Evolutionary conservation across 371 early-diverging fungal species (phyloP).

Genomic region (Blakeslea trispora): DNA sequence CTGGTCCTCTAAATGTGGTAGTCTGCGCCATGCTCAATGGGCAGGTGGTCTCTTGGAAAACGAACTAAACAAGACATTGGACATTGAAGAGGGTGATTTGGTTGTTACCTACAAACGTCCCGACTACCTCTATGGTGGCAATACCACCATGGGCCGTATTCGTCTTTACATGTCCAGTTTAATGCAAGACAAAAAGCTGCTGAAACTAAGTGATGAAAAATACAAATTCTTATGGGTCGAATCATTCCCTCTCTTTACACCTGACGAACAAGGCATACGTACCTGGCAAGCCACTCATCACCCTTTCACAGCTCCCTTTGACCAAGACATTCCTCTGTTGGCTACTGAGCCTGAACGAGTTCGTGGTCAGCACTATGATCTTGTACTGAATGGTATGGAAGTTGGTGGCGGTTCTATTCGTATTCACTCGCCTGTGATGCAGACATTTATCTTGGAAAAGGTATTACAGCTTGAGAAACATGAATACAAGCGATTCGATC

Average conservation of each 20-base stretch:
- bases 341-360: conserved; percentile 65
- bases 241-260: conserved; percentile 87
- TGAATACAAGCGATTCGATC: conserved; percentile 72
- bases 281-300: conserved; percentile 81
- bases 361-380: conserved; percentile 87
- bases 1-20: conserved; percentile 55
- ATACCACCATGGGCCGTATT: conserved; percentile 76
- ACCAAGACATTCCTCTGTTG: conserved; percentile 67
- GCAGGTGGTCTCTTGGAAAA: conserved; percentile 11
- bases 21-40: conserved; percentile 36
- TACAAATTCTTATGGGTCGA: conserved; percentile 87
- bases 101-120: conserved; percentile 63
- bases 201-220: conserved; percentile 44
- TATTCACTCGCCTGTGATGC: conserved; percentile 80
- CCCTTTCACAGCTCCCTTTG: conserved; percentile 88
- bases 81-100: conserved; percentile 60
- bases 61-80: conserved; percentile 32
- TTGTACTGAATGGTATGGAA: conserved; percentile 90
- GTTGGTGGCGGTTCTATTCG: conserved; percentile 94
- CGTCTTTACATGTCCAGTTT: conserved; percentile 61
- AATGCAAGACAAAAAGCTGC: conserved; percentile 58
- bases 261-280: conserved; percentile 51
- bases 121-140: conserved; percentile 64
- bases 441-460: conserved; percentile 71
- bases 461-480: conserved; percentile 59